Evolutionary conservation across 768 basidiomycete species (phyloP).

Genomic region (Mycena capillaripes): DNA sequence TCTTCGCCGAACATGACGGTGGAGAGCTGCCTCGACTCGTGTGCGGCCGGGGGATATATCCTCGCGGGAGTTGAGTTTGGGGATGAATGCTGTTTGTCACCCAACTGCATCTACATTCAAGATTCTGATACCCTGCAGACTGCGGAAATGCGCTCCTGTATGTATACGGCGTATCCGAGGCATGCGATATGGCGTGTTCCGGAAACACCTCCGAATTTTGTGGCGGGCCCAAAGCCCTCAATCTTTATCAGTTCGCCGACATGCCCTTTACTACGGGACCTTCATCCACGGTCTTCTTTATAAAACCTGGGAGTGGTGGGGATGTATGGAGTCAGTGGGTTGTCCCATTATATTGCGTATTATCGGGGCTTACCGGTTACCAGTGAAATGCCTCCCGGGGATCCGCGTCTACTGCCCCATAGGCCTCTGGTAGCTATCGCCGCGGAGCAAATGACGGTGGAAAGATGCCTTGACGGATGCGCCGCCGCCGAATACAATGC

Average conservation of each 20-base stretch:
- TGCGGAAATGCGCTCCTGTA: slow-evolving; percentile 41
- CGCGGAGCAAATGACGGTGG: slow-evolving; percentile 39
- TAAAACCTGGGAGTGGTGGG: slow-evolving; percentile 30
- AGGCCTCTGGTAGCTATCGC: slow-evolving; percentile 26
- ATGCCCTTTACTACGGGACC: slow-evolving; percentile 38
- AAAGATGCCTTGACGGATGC: slow-evolving; percentile 38
- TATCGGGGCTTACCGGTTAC: too few species aligned
- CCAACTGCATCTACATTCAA: too few species aligned
- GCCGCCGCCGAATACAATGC: slow-evolving; percentile 31
- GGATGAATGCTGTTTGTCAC: background rate
- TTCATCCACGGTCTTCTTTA: slow-evolving; percentile 21
- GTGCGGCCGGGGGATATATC: background rate
- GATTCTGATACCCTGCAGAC: slow-evolving; percentile 16
- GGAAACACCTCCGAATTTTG: slow-evolving; percentile 38
- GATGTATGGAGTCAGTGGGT: slow-evolving; percentile 37
- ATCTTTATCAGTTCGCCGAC: slow-evolving; percentile 38
- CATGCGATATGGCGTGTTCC: slow-evolving; percentile 34
- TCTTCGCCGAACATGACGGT: background rate
- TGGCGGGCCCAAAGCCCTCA: slow-evolving; percentile 38
- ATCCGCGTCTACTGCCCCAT: slow-evolving; percentile 28
- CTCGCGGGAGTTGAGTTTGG: background rate
- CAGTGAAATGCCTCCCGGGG: background rate
- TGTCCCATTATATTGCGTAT: background rate
- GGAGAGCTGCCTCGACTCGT: background rate
- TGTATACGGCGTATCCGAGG: slow-evolving; percentile 22